Percentiles rank a stretch among this genome's conserved stretches.
Evolutionary conservation across 768 basidiomycete species (phyloP).

Genomic region (Mycena floridula): DNA sequence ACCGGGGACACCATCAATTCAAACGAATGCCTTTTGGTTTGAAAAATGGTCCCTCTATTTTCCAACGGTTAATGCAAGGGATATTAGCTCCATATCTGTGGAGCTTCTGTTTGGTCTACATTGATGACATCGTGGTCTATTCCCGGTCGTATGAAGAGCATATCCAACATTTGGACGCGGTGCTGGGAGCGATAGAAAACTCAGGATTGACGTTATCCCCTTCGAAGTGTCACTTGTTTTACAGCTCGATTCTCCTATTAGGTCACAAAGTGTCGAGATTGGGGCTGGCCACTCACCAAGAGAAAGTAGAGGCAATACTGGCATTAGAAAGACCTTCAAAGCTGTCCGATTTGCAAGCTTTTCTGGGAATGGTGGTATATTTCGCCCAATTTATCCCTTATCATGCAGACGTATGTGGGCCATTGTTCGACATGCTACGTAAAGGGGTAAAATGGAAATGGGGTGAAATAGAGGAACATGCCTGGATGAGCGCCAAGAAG

Average conservation of each 20-base stretch:
- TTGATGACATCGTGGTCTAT: constrained; percentile 21
- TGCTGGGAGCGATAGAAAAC: constrained; percentile 12
- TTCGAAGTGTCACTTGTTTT: constrained; percentile 3
- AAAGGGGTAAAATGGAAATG: not conserved
- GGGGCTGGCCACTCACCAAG: constrained; percentile 6
- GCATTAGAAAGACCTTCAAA: not conserved
- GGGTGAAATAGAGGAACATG: not conserved
- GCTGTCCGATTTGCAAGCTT: no score
- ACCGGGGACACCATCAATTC: no score
- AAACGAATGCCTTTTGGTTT: no score
- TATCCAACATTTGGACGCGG: constrained; percentile 7
- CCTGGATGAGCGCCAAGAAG: constrained; percentile 5
- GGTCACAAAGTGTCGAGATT: not conserved
- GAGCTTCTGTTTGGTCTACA: constrained; percentile 19
- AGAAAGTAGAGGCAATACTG: not conserved
- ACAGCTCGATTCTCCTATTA: not conserved
- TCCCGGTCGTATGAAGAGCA: no score
- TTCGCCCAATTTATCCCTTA: not conserved
- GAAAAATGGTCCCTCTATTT: no score
- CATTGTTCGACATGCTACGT: not conserved
- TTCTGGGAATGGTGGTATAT: not conserved
- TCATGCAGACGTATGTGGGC: not conserved
- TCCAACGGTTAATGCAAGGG: no score
- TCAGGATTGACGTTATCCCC: constrained; percentile 1
- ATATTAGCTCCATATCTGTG: constrained; percentile 16